phyloP scores from a whole-genome alignment of 1,284 basidiomycete genomes.

The Leccinum fuscescens region DNA sequence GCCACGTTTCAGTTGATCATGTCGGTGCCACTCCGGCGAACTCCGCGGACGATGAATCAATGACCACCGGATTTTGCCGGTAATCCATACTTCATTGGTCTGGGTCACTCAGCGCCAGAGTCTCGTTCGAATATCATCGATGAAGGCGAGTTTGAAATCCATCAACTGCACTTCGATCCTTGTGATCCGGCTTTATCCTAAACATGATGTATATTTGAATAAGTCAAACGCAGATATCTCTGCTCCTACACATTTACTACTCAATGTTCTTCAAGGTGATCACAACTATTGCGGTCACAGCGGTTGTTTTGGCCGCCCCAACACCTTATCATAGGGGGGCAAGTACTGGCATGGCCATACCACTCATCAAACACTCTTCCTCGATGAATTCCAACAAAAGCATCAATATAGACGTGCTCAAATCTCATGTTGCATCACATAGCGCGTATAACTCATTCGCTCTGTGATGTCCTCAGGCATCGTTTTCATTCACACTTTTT shows the following conservation, averaged over 20 bases:
- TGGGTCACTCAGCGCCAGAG: too few relatives aligned
- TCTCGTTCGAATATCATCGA: too few relatives aligned
- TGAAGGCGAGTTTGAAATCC: too few relatives aligned
- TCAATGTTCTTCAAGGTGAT: neutral
- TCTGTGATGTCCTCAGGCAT: neutral
- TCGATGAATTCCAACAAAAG: neutral
- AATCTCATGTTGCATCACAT: neutral
- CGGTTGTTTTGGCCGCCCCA: neutral
- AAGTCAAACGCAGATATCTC: too few relatives aligned
- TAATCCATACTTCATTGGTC: too few relatives aligned
- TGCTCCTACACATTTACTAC: neutral
- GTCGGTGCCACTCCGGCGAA: too few relatives aligned
- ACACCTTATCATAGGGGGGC: neutral
- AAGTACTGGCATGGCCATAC: neutral
- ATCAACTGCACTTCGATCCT: too few relatives aligned
- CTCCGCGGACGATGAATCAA: too few relatives aligned
- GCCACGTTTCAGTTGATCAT: too few relatives aligned
- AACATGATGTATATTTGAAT: too few relatives aligned
- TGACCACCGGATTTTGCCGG: too few relatives aligned
- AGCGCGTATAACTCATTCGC: neutral
- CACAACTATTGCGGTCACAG: neutral
- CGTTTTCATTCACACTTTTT: neutral
- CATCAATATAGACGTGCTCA: neutral
- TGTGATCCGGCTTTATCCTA: too few relatives aligned
- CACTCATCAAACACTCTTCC: neutral